A percentile compares a stretch with the other conserved stretches of the same genome.
These are phyloP conservation scores for Periconia sp. DNA, from an alignment of 2,329 filamentous ascomycete genomes.

Conservation along the genomic window DNA sequence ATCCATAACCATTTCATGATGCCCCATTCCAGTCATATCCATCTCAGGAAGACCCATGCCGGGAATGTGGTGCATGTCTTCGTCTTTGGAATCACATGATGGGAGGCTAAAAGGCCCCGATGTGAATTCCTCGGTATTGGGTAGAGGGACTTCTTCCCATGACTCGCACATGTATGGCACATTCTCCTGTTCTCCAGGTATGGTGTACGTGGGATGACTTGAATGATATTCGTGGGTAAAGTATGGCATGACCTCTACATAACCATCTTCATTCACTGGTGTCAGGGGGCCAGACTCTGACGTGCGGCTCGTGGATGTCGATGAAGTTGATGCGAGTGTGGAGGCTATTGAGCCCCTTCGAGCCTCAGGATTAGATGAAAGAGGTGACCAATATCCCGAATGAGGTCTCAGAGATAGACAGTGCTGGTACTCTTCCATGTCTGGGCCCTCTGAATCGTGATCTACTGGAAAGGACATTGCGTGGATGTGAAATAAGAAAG, in stretches of 20 bases:
- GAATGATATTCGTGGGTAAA: constrained; percentile 10
- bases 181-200: neutral
- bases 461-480: constrained; percentile 5
- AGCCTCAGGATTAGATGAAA: constrained; percentile 28
- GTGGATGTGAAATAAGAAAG: neutral
- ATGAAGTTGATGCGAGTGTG: constrained; percentile 25
- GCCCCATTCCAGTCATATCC: no score
- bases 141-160: constrained; percentile 12
- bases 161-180: constrained; percentile 8
- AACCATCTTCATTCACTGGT: constrained; percentile 22
- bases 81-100: no score
- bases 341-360: constrained; percentile 34
- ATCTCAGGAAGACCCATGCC: no score
- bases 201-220: constrained; percentile 9
- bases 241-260: constrained; percentile 17
- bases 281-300: constrained; percentile 24
- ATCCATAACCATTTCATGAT: no score
- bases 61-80: no score
- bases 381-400: constrained; percentile 27
- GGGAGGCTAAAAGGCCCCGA: constrained; percentile 2
- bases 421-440: constrained; percentile 20
- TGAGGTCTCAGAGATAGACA: constrained; percentile 19
- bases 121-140: constrained; percentile 1
- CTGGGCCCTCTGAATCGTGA: neutral
- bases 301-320: constrained; percentile 10